Conservation (phyloP, 2,329 filamentous ascomycete species). For the Magnaporthales sp. region DNA sequence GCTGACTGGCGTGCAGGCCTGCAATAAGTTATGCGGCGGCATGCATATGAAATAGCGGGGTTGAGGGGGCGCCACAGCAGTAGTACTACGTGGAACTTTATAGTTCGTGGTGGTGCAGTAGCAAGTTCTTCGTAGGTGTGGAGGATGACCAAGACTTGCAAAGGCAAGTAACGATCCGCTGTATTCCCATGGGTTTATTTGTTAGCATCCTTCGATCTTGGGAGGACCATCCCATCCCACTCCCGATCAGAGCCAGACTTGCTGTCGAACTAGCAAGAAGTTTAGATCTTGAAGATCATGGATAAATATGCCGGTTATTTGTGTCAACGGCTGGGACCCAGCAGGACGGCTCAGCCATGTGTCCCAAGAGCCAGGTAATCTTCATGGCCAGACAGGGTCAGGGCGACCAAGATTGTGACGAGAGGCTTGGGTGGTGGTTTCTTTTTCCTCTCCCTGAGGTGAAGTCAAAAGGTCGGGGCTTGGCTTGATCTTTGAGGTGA, state of each 20-base stretch:
- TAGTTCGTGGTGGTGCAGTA: not conserved
- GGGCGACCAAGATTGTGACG: not conserved
- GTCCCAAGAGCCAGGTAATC: not conserved
- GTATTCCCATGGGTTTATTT: not conserved
- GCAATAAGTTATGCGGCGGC: not conserved
- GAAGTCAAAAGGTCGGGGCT: not conserved
- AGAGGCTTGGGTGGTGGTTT: not conserved
- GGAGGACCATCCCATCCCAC: not conserved
- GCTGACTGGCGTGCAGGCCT: not conserved
- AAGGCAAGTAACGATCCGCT: not conserved
- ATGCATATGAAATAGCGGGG: not conserved
- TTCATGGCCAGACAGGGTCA: not conserved
- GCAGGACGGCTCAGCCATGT: not conserved
- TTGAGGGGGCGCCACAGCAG: not conserved
- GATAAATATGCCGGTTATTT: not conserved
- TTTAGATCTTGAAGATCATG: slow-evolving; percentile 1
- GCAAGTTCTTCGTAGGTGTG: not conserved
- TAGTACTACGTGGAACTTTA: not conserved
- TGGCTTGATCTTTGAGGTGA: not conserved
- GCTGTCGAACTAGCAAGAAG: not conserved
- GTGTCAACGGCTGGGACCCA: not conserved
- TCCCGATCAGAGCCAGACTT: not conserved
- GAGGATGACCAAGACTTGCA: not conserved
- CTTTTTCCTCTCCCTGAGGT: not conserved
- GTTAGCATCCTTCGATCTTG: not conserved